These are phyloP conservation scores for Sphaceloma murrayae DNA, from an alignment of 2,329 filamentous ascomycete species.

Conservation along the genomic window DNA sequence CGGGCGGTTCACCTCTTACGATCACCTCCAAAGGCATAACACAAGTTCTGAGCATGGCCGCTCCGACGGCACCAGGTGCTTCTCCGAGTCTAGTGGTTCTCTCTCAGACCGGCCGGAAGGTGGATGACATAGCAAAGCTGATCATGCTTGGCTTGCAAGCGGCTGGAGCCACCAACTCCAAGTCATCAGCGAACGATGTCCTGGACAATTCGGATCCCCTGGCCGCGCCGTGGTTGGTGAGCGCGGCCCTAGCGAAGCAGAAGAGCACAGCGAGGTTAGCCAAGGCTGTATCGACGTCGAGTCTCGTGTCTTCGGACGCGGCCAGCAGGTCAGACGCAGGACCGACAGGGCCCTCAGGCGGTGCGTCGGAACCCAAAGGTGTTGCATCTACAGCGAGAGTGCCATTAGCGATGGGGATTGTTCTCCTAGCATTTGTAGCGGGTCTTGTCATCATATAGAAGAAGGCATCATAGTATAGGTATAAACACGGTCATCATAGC, in stretches of 20 bases:
- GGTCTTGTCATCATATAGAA: conserved; percentile 1
- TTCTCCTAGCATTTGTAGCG: conserved; percentile 1
- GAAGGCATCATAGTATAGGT: too few species aligned
- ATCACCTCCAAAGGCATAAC: conserved; percentile 5
- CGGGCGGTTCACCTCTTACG: background rate
- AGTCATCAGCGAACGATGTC: background rate
- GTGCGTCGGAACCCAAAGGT: background rate
- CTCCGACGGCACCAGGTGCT: background rate
- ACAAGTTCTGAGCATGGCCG: conserved; percentile 8
- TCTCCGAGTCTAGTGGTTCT: background rate
- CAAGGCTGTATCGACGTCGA: background rate
- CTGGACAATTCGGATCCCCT: background rate
- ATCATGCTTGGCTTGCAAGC: conserved; percentile 7
- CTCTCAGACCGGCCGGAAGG: background rate
- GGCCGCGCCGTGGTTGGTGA: conserved; percentile 3
- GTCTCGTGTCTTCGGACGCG: background rate
- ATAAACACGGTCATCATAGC: too few species aligned
- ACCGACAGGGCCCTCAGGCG: too few species aligned
- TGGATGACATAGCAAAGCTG: background rate
- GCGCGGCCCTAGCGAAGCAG: background rate
- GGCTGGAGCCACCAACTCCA: background rate
- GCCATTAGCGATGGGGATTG: conserved; percentile 9
- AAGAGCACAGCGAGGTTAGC: background rate
- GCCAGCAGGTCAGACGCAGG: background rate
- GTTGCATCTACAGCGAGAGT: conserved; percentile 4